Evolutionary conservation across 2,329 filamentous ascomycete genomes (phyloP), one percentile per base, ranked within the genome.

Genomic region (Fusarium miscanthi): DNA sequence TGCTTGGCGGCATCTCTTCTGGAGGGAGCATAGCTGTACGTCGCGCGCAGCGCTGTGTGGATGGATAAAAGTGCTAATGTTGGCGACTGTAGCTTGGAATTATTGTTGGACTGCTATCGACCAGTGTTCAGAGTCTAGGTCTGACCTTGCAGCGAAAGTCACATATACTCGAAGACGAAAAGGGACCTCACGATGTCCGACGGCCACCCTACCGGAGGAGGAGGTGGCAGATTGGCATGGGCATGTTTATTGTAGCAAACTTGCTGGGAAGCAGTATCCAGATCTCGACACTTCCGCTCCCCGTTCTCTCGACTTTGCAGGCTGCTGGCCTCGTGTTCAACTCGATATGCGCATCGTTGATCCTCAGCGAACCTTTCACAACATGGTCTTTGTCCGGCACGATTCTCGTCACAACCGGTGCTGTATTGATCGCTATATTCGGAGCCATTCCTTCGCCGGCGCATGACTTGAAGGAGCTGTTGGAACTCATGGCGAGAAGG

Each of bases 261-360:
- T 88, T 99, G 62, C 87, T 98, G 61, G 96, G 96, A 66, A 98
- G 95, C 84, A 95, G 94, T 41, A 96, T 99, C 66, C 96, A 99
- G 83, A 98, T 99, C 80, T 98, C 96, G 35, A 98, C 95, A 2
- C 87, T 99, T 48, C 96, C 96, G 21, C 87, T 99, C 27, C 96
- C 96, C 25, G 94, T 99, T 10, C 89, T 99, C 38, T 98, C 95
- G 63, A 98, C 96, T 2, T 86, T 99, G 41, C 96, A 99, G 84
- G 95, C 95, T 23, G 97, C 95, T 7, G 96, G 96, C 48, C 88
- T 99, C 61, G 96, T 99, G 70, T 99, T 99, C 87, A 99, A 99
- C 85, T 97, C 95, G 63, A 94, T 98, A 82, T 97, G 97, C 87
- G 96, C 96, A 69, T 97, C 94, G 48, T 85, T 98, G 63, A 94